These are phyloP conservation scores for Cytidiella melzeri DNA, from an alignment of 768 basidiomycete species.

Conservation along the genomic window DNA sequence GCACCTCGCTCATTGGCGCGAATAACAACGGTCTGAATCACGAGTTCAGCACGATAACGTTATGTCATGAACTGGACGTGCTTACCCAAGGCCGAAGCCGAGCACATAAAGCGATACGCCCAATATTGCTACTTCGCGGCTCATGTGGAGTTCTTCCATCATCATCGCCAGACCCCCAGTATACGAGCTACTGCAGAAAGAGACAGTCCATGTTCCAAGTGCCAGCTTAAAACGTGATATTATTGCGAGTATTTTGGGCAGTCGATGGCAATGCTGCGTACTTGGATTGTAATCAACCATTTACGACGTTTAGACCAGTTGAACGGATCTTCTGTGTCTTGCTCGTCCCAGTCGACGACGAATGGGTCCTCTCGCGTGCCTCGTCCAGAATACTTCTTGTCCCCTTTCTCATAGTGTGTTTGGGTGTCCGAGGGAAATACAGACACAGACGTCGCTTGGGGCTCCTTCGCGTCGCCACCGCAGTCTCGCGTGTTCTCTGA, in stretches of 20 bases:
- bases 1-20: constrained; percentile 52
- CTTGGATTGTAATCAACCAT: constrained; percentile 53
- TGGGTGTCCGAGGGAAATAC: no score
- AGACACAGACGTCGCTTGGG: not conserved
- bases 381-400: constrained; percentile 32
- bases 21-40: constrained; percentile 41
- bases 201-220: constrained; percentile 48
- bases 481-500: not conserved
- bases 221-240: constrained; percentile 24
- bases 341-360: constrained; percentile 46
- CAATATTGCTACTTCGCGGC: constrained; percentile 46
- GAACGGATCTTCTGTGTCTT: constrained; percentile 50
- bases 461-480: not conserved
- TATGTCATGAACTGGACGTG: constrained; percentile 3
- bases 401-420: not conserved
- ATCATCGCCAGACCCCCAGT: constrained; percentile 43
- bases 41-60: not conserved
- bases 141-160: constrained; percentile 40
- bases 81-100: constrained; percentile 54
- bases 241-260: not conserved
- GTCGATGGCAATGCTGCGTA: constrained; percentile 14
- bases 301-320: constrained; percentile 44
- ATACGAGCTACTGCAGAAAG: constrained; percentile 55
- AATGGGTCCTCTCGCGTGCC: constrained; percentile 46
- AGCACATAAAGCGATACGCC: constrained; percentile 60